A percentile compares a stretch with the other conserved stretches of the same genome.
phyloP scores from a whole-genome alignment of 768 basidiomycete species.

The Amanita exitialis region DNA sequence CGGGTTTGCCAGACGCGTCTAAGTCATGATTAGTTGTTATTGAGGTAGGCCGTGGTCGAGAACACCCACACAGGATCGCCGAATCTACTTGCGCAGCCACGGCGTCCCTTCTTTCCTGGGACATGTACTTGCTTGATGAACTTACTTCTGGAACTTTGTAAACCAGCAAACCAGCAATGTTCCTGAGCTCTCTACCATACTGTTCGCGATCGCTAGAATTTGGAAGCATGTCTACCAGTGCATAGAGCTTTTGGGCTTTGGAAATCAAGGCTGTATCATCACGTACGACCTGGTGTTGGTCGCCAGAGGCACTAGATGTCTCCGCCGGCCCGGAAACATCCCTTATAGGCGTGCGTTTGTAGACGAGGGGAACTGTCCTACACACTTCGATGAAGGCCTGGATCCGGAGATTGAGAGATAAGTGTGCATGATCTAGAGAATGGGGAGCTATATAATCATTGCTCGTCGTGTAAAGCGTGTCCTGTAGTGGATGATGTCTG shows the following conservation, averaged over 20 bases:
- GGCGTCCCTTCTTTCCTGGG: slow-evolving; percentile 64
- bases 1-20: not conserved
- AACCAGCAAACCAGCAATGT: slow-evolving; percentile 73
- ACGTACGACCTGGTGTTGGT: slow-evolving; percentile 8
- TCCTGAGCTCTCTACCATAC: slow-evolving; percentile 62
- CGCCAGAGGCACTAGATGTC: slow-evolving; percentile 4
- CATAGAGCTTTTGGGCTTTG: slow-evolving; percentile 59
- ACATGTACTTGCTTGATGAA: slow-evolving; percentile 65
- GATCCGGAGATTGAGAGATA: slow-evolving; percentile 79
- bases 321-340: slow-evolving; percentile 9
- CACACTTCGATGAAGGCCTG: slow-evolving; percentile 82
- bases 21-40: not conserved
- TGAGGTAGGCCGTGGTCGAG: not conserved
- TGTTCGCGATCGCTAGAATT: slow-evolving; percentile 43
- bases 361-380: slow-evolving; percentile 56
- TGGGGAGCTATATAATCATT: slow-evolving; percentile 4
- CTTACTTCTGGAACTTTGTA: slow-evolving; percentile 76
- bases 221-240: slow-evolving; percentile 44
- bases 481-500: not conserved
- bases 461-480: slow-evolving; percentile 8
- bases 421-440: slow-evolving; percentile 67
- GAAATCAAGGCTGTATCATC: slow-evolving; percentile 33
- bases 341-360: slow-evolving; percentile 17
- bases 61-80: slow-evolving; percentile 69
- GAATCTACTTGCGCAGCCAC: slow-evolving; percentile 85